Evolutionary conservation across 2,329 filamentous ascomycete genomes (phyloP).

Genomic region (Laburnicola sp.): DNA sequence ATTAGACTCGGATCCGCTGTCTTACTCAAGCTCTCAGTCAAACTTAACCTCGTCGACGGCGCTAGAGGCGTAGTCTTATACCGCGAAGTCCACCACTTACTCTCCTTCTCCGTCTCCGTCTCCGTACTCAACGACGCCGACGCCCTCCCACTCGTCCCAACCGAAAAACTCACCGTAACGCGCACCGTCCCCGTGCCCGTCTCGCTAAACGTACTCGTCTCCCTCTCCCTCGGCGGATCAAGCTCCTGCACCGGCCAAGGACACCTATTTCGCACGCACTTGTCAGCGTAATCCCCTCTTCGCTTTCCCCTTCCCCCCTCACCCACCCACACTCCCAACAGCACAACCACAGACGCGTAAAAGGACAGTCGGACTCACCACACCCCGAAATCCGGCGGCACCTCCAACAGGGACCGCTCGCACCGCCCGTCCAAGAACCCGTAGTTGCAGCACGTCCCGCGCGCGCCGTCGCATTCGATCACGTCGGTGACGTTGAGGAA

Average conservation of each 20-base stretch:
- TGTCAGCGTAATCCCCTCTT: not conserved
- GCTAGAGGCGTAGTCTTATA: too few relatives aligned
- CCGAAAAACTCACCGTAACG: too few relatives aligned
- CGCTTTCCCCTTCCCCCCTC: not conserved
- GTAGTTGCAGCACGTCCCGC: slow-evolving; percentile 2
- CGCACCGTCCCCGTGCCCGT: not conserved
- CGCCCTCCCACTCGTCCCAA: too few relatives aligned
- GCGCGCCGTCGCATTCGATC: not conserved
- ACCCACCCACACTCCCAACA: not conserved
- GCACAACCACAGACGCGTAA: not conserved
- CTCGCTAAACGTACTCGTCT: not conserved
- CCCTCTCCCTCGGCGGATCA: not conserved
- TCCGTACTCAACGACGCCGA: too few relatives aligned
- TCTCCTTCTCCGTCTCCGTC: too few relatives aligned
- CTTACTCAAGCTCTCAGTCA: too few relatives aligned
- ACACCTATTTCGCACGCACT: not conserved
- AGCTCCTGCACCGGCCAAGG: not conserved
- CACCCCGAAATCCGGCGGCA: not conserved
- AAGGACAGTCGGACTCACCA: not conserved
- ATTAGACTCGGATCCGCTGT: too few relatives aligned
- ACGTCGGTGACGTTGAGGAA: not conserved
- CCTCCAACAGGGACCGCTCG: not conserved
- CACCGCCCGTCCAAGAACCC: not conserved
- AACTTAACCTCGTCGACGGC: too few relatives aligned
- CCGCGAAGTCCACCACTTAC: too few relatives aligned